These are phyloP conservation scores for Yamadazyma philogaea DNA, from an alignment of 805 yeast species.

Conservation along the genomic window DNA sequence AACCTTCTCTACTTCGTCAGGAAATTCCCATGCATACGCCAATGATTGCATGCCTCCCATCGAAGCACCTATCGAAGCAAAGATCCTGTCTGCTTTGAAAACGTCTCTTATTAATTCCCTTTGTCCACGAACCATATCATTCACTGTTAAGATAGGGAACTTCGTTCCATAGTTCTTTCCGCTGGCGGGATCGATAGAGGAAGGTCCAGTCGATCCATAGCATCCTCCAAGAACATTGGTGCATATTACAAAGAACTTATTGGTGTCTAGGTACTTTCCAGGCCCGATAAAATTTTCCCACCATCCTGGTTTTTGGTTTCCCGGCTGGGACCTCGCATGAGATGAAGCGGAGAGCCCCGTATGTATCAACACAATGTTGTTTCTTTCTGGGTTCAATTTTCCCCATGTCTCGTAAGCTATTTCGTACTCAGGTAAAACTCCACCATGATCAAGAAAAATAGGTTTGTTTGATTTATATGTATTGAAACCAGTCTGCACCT, in stretches of 20 bases:
- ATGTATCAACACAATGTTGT: conserved; percentile 77
- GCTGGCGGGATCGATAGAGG: conserved; percentile 71
- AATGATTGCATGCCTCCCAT: conserved; percentile 99
- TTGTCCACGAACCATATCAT: conserved; percentile 92
- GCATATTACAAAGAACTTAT: conserved; percentile 78
- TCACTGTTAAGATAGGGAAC: conserved; percentile 80
- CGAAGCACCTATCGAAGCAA: conserved; percentile 84
- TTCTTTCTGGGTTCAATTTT: conserved; percentile 51
- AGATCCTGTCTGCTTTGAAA: conserved; percentile 60
- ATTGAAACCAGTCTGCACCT: conserved; percentile 65
- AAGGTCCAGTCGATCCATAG: conserved; percentile 93
- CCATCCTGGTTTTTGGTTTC: conserved; percentile 80
- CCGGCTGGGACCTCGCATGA: conserved; percentile 79
- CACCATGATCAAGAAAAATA: conserved; percentile 78
- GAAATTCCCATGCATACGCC: conserved; percentile 82
- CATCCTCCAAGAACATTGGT: conserved; percentile 94
- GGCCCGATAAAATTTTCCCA: conserved; percentile 95
- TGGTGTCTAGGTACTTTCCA: conserved; percentile 72
- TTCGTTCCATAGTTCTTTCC: conserved; percentile 72
- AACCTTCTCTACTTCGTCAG: conserved; percentile 68
- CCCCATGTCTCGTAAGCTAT: conserved; percentile 98
- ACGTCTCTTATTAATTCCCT: conserved; percentile 59
- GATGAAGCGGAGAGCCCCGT: conserved; percentile 93
- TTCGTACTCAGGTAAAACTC: conserved; percentile 65
- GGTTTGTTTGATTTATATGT: conserved; percentile 54